phyloP scores from a whole-genome alignment of 2,329 filamentous ascomycete species.

The Phialophora verrucosa region DNA sequence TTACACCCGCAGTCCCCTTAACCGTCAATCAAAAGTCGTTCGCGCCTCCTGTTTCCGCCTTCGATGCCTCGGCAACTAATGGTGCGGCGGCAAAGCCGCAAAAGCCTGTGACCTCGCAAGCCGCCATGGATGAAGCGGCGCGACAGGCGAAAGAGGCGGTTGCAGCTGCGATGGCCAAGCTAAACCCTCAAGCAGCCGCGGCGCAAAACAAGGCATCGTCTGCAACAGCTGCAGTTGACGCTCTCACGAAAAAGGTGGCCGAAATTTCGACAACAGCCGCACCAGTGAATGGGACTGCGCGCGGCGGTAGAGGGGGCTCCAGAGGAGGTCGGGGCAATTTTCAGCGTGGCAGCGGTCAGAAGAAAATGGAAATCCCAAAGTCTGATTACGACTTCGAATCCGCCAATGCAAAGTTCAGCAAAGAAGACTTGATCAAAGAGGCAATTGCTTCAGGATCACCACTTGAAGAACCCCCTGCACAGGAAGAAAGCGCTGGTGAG shows the following conservation, averaged over 20 bases:
- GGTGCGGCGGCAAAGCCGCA: constrained; percentile 40
- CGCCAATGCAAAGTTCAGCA: constrained; percentile 87
- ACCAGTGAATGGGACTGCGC: constrained; percentile 44
- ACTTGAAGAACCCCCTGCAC: constrained; percentile 56
- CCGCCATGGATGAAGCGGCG: constrained; percentile 54
- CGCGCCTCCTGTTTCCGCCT: constrained; percentile 44
- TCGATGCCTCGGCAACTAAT: constrained; percentile 43
- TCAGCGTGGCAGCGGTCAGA: constrained; percentile 50
- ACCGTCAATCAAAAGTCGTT: constrained; percentile 45
- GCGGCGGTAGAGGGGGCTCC: constrained; percentile 47
- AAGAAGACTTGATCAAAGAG: constrained; percentile 86
- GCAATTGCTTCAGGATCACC: constrained; percentile 80
- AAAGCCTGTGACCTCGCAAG: constrained; percentile 38
- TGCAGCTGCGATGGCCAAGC: constrained; percentile 58
- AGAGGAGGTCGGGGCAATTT: constrained; percentile 53
- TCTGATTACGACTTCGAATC: constrained; percentile 91
- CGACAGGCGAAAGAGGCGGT: constrained; percentile 58
- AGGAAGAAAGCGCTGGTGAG: constrained; percentile 42
- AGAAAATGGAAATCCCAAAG: constrained; percentile 84
- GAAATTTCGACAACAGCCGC: constrained; percentile 52
- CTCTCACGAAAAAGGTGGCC: constrained; percentile 52
- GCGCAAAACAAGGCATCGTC: constrained; percentile 44
- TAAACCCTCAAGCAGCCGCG: constrained; percentile 42
- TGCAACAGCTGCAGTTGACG: constrained; percentile 47
- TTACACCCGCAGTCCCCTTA: constrained; percentile 54